phyloP scores from a whole-genome alignment of 1,139 yeast genomes.

The Wickerhamiella pararugosa region DNA sequence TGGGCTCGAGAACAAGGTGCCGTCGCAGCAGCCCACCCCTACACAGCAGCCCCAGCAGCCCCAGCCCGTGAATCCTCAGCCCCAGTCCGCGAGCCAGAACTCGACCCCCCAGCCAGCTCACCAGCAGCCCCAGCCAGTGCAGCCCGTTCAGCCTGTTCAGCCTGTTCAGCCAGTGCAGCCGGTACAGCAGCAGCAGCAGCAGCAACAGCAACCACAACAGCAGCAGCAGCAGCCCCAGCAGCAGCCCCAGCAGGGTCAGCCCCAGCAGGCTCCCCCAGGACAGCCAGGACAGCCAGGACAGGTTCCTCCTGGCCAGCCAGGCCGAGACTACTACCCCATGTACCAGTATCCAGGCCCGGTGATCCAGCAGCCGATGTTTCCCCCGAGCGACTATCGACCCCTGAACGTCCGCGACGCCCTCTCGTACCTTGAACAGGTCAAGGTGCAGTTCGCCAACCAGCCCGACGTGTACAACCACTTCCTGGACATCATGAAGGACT shows the following conservation, averaged over 20 bases:
- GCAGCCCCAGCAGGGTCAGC: slow-evolving; percentile 9
- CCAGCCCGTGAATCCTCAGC: slow-evolving; percentile 7
- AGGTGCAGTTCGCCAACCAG: slow-evolving; percentile 77
- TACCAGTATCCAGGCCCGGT: slow-evolving; percentile 16
- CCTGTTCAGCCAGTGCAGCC: slow-evolving; percentile 12
- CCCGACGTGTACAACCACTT: slow-evolving; percentile 95
- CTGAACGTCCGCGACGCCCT: slow-evolving; percentile 92
- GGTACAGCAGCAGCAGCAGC: neutral
- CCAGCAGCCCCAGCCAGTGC: slow-evolving; percentile 12
- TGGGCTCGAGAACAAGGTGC: too few relatives aligned
- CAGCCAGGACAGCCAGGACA: slow-evolving; percentile 3
- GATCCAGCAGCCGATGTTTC: slow-evolving; percentile 9
- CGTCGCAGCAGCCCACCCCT: too few relatives aligned
- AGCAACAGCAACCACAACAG: slow-evolving; percentile 10
- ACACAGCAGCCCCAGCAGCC: neutral
- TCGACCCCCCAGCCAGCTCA: slow-evolving; percentile 13
- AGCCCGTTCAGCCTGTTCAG: slow-evolving; percentile 11
- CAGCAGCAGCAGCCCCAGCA: slow-evolving; percentile 10
- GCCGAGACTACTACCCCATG: slow-evolving; percentile 3
- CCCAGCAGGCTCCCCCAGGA: slow-evolving; percentile 9
- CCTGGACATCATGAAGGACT: slow-evolving; percentile 95
- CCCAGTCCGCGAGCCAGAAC: neutral
- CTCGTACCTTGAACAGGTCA: slow-evolving; percentile 88
- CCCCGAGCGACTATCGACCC: slow-evolving; percentile 49
- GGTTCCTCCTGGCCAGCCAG: slow-evolving; percentile 1